These are phyloP conservation scores for Epipyxis sp. DNA, from an alignment of 108 stramenopile genomes.

Conservation along the genomic window DNA sequence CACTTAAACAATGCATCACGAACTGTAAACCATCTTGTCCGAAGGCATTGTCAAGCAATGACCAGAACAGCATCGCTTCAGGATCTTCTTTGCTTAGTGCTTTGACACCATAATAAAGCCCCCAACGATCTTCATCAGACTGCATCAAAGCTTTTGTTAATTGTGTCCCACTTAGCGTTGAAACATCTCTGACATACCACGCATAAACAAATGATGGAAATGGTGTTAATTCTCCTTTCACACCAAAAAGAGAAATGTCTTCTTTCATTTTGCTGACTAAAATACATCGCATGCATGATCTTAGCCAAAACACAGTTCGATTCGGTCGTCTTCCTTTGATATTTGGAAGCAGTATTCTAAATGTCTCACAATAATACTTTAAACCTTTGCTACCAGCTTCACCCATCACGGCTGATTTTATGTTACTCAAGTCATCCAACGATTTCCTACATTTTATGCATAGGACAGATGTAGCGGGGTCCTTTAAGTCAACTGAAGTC, in stretches of 20 bases:
- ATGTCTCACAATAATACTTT: slow-evolving; percentile 51
- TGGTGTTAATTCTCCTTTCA: slow-evolving; percentile 42
- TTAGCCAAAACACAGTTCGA: slow-evolving; percentile 46
- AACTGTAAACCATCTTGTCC: slow-evolving; percentile 58
- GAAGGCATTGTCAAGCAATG: slow-evolving; percentile 55
- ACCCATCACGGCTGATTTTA: slow-evolving; percentile 21
- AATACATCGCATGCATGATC: slow-evolving; percentile 51
- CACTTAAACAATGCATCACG: slow-evolving; percentile 40
- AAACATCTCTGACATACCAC: slow-evolving; percentile 54
- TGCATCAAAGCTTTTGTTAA: not conserved
- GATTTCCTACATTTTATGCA: slow-evolving; percentile 57
- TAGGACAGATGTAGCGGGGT: slow-evolving; percentile 43
- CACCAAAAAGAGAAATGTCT: slow-evolving; percentile 34
- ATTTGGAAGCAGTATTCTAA: slow-evolving; percentile 56
- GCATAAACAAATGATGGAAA: slow-evolving; percentile 67
- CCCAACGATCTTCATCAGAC: slow-evolving; percentile 67
- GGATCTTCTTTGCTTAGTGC: slow-evolving; percentile 36
- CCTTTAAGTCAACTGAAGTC: slow-evolving; percentile 1
- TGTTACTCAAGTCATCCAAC: slow-evolving; percentile 53
- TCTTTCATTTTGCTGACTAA: slow-evolving; percentile 43
- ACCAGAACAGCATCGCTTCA: slow-evolving; percentile 49
- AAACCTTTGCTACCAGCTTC: not conserved
- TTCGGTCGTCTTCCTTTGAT: slow-evolving; percentile 43
- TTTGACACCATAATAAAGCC: slow-evolving; percentile 66
- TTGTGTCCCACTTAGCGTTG: not conserved